These are phyloP conservation scores for Alternaria sp. DNA, from an alignment of 2,329 filamentous ascomycete species.

Conservation along the genomic window DNA sequence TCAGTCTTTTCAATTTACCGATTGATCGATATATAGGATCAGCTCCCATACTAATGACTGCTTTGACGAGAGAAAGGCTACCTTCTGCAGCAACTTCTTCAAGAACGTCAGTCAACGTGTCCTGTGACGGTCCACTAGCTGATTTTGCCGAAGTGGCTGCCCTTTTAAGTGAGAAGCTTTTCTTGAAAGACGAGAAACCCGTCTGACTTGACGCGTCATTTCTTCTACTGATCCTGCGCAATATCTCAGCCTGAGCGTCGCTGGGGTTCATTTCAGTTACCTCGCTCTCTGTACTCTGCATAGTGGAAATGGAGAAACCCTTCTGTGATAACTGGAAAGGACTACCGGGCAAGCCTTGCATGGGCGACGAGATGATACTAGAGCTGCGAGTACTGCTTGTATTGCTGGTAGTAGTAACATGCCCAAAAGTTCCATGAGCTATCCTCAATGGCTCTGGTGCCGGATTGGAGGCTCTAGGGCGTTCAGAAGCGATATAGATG, in stretches of 20 bases:
- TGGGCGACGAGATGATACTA: not conserved
- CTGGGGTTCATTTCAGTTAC: slow-evolving; percentile 18
- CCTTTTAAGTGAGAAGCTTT: slow-evolving; percentile 22
- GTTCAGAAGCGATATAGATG: slow-evolving; percentile 13
- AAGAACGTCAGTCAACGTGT: slow-evolving; percentile 19
- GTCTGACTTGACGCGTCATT: slow-evolving; percentile 15
- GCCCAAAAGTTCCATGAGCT: slow-evolving; percentile 15
- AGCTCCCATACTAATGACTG: slow-evolving; percentile 20
- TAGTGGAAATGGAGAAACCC: slow-evolving; percentile 21
- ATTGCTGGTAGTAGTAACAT: slow-evolving; percentile 22
- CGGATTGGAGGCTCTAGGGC: slow-evolving; percentile 6
- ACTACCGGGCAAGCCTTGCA: slow-evolving; percentile 9
- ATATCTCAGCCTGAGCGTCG: slow-evolving; percentile 25
- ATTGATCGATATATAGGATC: slow-evolving; percentile 19
- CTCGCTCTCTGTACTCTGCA: slow-evolving; percentile 18
- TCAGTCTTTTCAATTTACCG: slow-evolving; percentile 22
- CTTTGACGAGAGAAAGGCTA: slow-evolving; percentile 23
- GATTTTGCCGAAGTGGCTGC: slow-evolving; percentile 15
- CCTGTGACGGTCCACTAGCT: slow-evolving; percentile 9
- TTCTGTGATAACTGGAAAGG: slow-evolving; percentile 16
- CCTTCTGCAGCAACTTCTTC: slow-evolving; percentile 29
- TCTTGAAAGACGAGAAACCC: slow-evolving; percentile 13
- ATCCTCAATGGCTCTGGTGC: slow-evolving; percentile 9
- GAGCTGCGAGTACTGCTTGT: slow-evolving; percentile 19
- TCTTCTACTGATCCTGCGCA: slow-evolving; percentile 17